Base-by-base conservation (phyloP, 768 basidiomycete species). In the Agrocybe pediades region DNA sequence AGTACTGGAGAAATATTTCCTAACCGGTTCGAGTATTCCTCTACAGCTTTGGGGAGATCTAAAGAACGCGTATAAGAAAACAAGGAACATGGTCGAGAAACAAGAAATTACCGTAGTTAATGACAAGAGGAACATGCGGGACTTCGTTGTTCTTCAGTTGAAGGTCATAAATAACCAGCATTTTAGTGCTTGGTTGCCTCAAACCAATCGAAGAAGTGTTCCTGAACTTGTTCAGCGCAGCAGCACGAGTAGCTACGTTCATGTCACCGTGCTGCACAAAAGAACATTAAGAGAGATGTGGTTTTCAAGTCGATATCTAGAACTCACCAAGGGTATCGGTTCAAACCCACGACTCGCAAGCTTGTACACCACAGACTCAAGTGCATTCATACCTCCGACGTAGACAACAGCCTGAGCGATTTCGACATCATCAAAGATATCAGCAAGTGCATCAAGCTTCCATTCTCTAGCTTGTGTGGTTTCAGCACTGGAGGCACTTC, bases 11-110 rank as follows among this genome's bases (percentile, higher is more conserved):
- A 27, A 52, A 23, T 45, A 11, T 4, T 61, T n/a, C n/a, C 77
- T 24, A 56, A 94, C 92, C 96, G 88, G 66, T 94, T 93, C 21
- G 95, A 91, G 68, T 99, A 99, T 70, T 96, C 95, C 76, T 98
- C 96, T 30, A 98, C 96, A 43, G 89, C 93, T 73, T 92, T 92
- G 44, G 92, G 93, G 55, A 95, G 73, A 77, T 96, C 94, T 92
- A 60, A 50, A 40, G 68, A 56, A 41, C 16, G 24, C 46, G n/a
- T 20, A 57, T 19, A 51, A 19, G 26, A 21, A 6, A 42, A 33
- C 6, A 41, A n/a, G 20, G 7, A 25, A 20, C n/a, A 9, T 25
- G 11, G 39, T 20, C 15, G n/a, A 2, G 30, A 29, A 27, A 5
- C 7, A 1, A 42, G 45, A 36, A 25, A 17, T 2, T 56, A 88